phyloP scores from a whole-genome alignment of 257 asterid species.

The Ophiorrhiza pumila region DNA sequence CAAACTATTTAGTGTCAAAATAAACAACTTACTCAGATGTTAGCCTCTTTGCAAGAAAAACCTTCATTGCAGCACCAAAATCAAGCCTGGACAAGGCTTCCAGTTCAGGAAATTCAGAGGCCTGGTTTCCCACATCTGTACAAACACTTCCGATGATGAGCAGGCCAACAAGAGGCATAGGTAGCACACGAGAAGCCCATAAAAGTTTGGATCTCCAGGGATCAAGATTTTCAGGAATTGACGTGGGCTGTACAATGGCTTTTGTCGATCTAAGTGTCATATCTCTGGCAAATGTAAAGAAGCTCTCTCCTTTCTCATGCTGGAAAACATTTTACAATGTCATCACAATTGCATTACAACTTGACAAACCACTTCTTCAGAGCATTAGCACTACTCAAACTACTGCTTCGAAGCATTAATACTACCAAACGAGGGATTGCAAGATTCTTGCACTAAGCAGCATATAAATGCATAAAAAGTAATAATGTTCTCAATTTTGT shows the following conservation, averaged over 20 bases:
- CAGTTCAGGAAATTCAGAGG: slow-evolving; percentile 69
- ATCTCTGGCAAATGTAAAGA: slow-evolving; percentile 92
- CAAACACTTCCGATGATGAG: slow-evolving; percentile 83
- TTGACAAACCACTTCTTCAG: not conserved
- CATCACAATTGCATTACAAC: not conserved
- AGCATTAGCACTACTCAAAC: not conserved
- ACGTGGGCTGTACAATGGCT: slow-evolving; percentile 61
- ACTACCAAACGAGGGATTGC: not conserved
- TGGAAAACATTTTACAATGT: slow-evolving; percentile 29
- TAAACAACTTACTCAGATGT: slow-evolving; percentile 77
- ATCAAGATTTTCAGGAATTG: slow-evolving; percentile 72
- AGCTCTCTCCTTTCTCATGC: slow-evolving; percentile 94
- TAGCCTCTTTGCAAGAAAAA: slow-evolving; percentile 86
- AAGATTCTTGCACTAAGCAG: not conserved
- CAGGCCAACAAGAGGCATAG: slow-evolving; percentile 97
- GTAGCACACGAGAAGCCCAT: slow-evolving; percentile 85
- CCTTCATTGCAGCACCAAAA: slow-evolving; percentile 91
- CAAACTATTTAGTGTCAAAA: not conserved
- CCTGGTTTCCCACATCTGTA: slow-evolving; percentile 58
- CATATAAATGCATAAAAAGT: not conserved
- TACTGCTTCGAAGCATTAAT: not conserved
- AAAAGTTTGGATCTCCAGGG: slow-evolving; percentile 93
- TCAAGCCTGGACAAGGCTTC: slow-evolving; percentile 94
- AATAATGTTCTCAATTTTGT: not conserved
- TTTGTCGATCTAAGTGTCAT: slow-evolving; percentile 85